These are phyloP conservation scores for Vararia minispora DNA, from an alignment of 768 basidiomycete species.

Conservation along the genomic window DNA sequence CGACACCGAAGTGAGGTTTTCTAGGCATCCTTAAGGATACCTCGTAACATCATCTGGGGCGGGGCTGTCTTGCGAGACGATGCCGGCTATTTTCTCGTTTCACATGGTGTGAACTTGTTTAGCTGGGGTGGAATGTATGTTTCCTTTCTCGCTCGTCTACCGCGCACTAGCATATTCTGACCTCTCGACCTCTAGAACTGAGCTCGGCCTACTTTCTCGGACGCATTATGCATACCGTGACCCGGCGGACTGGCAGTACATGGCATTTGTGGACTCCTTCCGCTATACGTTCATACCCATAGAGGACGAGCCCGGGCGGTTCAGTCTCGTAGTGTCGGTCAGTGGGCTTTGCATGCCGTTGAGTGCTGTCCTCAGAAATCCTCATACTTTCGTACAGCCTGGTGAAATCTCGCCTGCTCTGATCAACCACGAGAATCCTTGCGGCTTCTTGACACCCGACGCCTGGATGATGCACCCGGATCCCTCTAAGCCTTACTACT, in stretches of 20 bases:
- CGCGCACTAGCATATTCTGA: background rate
- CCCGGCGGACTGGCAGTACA: constrained; percentile 8
- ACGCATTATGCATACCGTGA: background rate
- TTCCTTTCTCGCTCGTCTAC: background rate
- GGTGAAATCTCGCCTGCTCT: constrained; percentile 13
- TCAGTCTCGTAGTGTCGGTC: constrained; percentile 16
- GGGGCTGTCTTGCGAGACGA: constrained; percentile 11
- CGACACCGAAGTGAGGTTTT: background rate
- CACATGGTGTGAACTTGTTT: constrained; percentile 3
- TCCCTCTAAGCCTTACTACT: constrained; percentile 7
- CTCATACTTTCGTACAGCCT: no score
- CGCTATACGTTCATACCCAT: constrained; percentile 4
- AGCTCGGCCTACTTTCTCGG: constrained; percentile 10
- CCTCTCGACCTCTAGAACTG: constrained; percentile 16
- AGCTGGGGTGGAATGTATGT: constrained; percentile 10
- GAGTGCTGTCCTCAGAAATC: no score
- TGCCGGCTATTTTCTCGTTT: constrained; percentile 4
- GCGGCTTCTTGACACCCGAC: constrained; percentile 15
- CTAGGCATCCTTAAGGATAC: constrained; percentile 4
- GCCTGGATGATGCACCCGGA: constrained; percentile 16
- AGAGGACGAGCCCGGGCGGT: background rate
- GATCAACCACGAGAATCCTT: constrained; percentile 14
- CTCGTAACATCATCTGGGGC: constrained; percentile 7
- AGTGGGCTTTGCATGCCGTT: background rate
- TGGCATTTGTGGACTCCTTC: constrained; percentile 2